A percentile compares a stretch with the other conserved stretches of the same genome.
phyloP scores from a whole-genome alignment of 441 rosid species.

The Euphorbia corollata region DNA sequence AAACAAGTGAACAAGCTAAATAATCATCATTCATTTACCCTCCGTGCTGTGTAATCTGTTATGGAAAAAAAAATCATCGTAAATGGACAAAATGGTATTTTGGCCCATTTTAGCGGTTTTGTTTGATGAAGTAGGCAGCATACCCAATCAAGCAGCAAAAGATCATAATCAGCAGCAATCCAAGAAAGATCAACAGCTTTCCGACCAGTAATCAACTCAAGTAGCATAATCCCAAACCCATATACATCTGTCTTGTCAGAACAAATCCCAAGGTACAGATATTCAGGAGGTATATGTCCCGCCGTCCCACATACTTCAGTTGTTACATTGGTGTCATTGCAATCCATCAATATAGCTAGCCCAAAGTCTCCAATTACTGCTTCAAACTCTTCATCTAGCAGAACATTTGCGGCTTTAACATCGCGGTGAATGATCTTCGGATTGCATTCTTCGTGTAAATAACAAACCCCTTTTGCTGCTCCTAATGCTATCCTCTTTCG shows the following conservation, averaged over 20 bases:
- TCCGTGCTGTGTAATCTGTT: no score
- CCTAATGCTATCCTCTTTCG: constrained; percentile 64
- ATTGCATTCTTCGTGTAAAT: constrained; percentile 69
- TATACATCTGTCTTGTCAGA: constrained; percentile 17
- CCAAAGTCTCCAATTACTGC: constrained; percentile 82
- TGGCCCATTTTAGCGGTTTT: no score
- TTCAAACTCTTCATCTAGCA: constrained; percentile 67
- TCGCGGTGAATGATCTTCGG: constrained; percentile 74
- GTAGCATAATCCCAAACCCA: constrained; percentile 15
- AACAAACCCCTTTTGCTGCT: constrained; percentile 65
- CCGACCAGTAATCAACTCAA: constrained; percentile 11
- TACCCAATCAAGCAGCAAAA: constrained; percentile 17
- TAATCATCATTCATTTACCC: no score
- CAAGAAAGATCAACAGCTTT: constrained; percentile 14
- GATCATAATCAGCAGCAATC: constrained; percentile 6
- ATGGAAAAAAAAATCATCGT: no score
- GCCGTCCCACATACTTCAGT: constrained; percentile 54
- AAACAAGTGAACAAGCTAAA: no score
- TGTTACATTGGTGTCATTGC: constrained; percentile 64
- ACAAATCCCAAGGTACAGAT: constrained; percentile 6
- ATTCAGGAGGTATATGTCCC: constrained; percentile 20
- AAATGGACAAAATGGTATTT: no score
- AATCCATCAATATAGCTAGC: constrained; percentile 62
- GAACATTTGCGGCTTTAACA: constrained; percentile 69
- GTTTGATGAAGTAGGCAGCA: neutral